These are phyloP conservation scores for Castanospermum australe DNA, from an alignment of 306 rosid genomes.

Conservation along the genomic window DNA sequence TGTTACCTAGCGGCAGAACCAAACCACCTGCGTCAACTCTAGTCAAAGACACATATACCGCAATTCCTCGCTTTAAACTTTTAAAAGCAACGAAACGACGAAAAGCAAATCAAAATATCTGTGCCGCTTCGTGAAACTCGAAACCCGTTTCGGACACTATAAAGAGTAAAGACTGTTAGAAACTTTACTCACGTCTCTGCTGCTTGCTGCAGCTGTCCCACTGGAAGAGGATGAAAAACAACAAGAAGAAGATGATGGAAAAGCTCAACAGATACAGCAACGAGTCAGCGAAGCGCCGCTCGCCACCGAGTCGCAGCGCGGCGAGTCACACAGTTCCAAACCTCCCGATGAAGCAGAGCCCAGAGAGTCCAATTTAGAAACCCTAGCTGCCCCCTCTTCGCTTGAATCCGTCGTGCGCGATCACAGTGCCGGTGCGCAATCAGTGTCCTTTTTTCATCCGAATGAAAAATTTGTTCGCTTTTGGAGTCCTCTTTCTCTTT, in stretches of 20 bases:
- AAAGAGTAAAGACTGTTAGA: background rate
- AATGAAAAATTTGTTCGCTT: background rate
- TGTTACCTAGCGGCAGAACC: conserved; percentile 25
- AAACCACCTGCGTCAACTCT: conserved; percentile 65
- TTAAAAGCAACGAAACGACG: background rate
- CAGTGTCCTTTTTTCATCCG: background rate
- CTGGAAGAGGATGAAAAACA: conserved; percentile 5
- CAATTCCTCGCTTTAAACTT: conserved; percentile 14
- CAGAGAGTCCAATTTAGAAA: conserved; percentile 33
- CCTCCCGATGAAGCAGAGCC: conserved; percentile 5
- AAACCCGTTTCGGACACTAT: background rate
- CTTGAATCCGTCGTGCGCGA: conserved; percentile 22
- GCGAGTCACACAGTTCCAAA: conserved; percentile 28
- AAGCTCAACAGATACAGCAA: no score
- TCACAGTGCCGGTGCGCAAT: conserved; percentile 41
- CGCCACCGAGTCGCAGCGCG: conserved; percentile 9
- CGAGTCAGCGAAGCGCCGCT: background rate
- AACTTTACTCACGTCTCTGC: conserved; percentile 9
- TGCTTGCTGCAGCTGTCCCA: background rate
- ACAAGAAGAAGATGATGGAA: conserved; percentile 20
- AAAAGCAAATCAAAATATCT: background rate
- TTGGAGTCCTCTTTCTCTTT: background rate
- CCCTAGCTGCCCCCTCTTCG: conserved; percentile 57
- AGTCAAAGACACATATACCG: conserved; percentile 68
- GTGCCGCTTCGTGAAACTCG: conserved; percentile 25